These are phyloP conservation scores for Boletus reticulatus DNA, from an alignment of 768 basidiomycete genomes.

Conservation along the genomic window DNA sequence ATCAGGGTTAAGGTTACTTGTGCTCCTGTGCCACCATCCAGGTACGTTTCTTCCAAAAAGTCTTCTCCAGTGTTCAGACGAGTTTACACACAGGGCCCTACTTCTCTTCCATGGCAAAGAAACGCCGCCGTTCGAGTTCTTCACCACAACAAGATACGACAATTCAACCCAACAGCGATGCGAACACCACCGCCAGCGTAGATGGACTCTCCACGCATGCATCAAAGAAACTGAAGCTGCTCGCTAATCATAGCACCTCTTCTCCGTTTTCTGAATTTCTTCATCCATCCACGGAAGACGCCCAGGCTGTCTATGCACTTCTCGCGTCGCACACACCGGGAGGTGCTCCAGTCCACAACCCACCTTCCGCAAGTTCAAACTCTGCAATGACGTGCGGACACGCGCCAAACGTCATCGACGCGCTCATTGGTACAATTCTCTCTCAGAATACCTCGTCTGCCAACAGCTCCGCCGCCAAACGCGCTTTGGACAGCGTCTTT, in stretches of 20 bases:
- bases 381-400: slow-evolving; percentile 45
- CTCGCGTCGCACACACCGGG: slow-evolving; percentile 38
- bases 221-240: slow-evolving; percentile 50
- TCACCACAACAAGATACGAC: background rate
- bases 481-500: slow-evolving; percentile 44
- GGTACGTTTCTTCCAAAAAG: background rate
- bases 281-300: slow-evolving; percentile 45
- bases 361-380: slow-evolving; percentile 29
- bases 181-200: background rate
- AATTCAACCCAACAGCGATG: background rate
- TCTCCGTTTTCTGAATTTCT: slow-evolving; percentile 49
- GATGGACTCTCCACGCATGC: slow-evolving; percentile 12
- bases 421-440: slow-evolving; percentile 56
- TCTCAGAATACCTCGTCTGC: slow-evolving; percentile 56
- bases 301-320: slow-evolving; percentile 38
- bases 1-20: background rate
- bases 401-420: slow-evolving; percentile 54
- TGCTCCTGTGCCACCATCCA: background rate
- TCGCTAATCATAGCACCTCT: slow-evolving; percentile 37
- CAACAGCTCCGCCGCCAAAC: slow-evolving; percentile 52
- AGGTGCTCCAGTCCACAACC: slow-evolving; percentile 27
- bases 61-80: background rate
- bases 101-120: slow-evolving; percentile 1
- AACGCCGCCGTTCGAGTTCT: slow-evolving; percentile 14
- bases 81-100: background rate